Evolutionary conservation across 148 eudicot genomes (phyloP).

Genomic region (Rhododendron griersonianum): DNA sequence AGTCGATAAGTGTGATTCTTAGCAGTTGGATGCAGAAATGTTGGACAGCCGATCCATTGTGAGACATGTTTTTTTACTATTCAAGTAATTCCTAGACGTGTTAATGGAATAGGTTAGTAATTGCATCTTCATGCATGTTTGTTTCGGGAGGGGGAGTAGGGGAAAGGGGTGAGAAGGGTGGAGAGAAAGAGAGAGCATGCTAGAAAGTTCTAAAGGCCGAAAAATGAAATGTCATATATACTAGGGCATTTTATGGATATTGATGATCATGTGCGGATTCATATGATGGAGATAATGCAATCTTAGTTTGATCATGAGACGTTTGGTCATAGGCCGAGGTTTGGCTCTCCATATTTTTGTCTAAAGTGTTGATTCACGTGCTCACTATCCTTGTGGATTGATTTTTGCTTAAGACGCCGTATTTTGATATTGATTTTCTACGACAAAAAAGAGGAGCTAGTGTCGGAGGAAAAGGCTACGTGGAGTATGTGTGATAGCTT

Average conservation of each 20-base stretch:
- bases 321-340: background rate
- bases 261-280: background rate
- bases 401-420: background rate
- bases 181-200: background rate
- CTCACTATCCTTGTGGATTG: background rate
- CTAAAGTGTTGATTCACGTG: background rate
- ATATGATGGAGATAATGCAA: background rate
- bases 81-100: background rate
- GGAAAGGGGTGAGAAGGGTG: background rate
- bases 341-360: background rate
- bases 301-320: background rate
- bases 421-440: background rate
- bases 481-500: background rate
- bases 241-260: background rate
- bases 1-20: background rate
- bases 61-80: background rate
- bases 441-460: background rate
- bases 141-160: background rate
- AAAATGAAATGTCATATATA: background rate
- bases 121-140: background rate
- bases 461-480: background rate
- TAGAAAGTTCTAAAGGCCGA: background rate
- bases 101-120: background rate
- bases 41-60: background rate
- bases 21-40: background rate